These are phyloP conservation scores for Pulveroboletus frians DNA, from an alignment of 768 basidiomycete genomes.

Conservation along the genomic window DNA sequence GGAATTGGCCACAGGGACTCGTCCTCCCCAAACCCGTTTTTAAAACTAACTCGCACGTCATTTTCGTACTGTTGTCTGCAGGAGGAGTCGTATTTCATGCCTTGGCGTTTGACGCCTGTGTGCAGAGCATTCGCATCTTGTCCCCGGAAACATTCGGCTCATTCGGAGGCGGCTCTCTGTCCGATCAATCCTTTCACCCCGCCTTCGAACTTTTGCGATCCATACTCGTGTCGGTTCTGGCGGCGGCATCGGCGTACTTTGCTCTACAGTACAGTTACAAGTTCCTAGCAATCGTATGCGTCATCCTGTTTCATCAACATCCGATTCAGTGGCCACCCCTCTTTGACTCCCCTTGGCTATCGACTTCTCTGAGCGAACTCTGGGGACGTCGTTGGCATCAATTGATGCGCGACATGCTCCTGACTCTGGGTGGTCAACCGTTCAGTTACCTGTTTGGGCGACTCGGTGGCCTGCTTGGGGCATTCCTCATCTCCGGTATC, in stretches of 20 bases:
- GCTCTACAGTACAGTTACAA: slow-evolving; percentile 35
- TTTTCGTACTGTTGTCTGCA: slow-evolving; percentile 10
- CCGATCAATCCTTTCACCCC: slow-evolving; percentile 29
- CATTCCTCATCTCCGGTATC: slow-evolving; percentile 53
- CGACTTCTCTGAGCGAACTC: slow-evolving; percentile 54
- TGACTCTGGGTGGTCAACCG: slow-evolving; percentile 45
- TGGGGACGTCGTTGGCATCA: slow-evolving; percentile 70
- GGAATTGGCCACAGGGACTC: slow-evolving; percentile 24
- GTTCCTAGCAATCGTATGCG: slow-evolving; percentile 37
- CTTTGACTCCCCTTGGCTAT: slow-evolving; percentile 51
- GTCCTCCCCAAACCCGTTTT: slow-evolving; percentile 10
- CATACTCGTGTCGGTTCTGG: slow-evolving; percentile 37
- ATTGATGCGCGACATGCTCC: slow-evolving; percentile 52
- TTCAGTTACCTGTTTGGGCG: slow-evolving; percentile 43
- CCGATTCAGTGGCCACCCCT: slow-evolving; percentile 58
- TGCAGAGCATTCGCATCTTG: slow-evolving; percentile 23
- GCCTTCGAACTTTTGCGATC: slow-evolving; percentile 36
- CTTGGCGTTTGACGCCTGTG: slow-evolving; percentile 14
- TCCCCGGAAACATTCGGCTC: slow-evolving; percentile 37
- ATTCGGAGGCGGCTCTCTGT: slow-evolving; percentile 32
- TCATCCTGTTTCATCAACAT: slow-evolving; percentile 43
- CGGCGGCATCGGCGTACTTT: slow-evolving; percentile 42
- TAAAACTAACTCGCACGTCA: slow-evolving; percentile 6
- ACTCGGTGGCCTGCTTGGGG: slow-evolving; percentile 47
- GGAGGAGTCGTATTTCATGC: slow-evolving; percentile 1